A percentile compares a stretch with the other conserved stretches of the same genome.
phyloP scores from a whole-genome alignment of 257 asterid species.

The Ballota nigra region DNA sequence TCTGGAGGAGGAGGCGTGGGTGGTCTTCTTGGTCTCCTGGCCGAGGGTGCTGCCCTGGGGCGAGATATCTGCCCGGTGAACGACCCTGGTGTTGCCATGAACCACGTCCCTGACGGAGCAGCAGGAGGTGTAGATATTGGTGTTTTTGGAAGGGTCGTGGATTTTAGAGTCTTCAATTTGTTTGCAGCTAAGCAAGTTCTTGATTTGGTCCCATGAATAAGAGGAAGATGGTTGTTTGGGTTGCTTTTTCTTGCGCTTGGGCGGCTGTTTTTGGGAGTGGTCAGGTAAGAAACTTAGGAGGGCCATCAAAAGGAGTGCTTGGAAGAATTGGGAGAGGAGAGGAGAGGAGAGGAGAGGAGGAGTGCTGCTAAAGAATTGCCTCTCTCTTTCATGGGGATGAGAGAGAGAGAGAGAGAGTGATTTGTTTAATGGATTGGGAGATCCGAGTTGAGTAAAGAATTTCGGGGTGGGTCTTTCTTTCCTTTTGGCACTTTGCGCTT shows the following conservation, averaged over 20 bases:
- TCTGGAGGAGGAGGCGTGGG: conserved; percentile 42
- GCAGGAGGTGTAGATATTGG: conserved; percentile 41
- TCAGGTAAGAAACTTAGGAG: conserved; percentile 51
- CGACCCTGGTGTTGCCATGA: conserved; percentile 61
- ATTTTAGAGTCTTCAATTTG: conserved; percentile 55
- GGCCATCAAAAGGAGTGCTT: conserved; percentile 59
- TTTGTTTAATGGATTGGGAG: conserved; percentile 59
- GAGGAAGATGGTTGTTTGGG: conserved; percentile 34
- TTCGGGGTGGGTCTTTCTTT: neutral
- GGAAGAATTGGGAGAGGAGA: conserved; percentile 40
- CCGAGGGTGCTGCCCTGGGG: conserved; percentile 57
- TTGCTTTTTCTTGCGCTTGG: conserved; percentile 43
- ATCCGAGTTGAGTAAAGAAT: conserved; percentile 42
- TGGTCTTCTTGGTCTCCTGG: conserved; percentile 55
- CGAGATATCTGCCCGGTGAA: conserved; percentile 74
- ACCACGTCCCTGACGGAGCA: conserved; percentile 66
- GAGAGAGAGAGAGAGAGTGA: conserved; percentile 26
- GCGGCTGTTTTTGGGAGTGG: conserved; percentile 15
- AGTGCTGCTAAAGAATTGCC: conserved; percentile 19
- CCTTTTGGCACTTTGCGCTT: too few species aligned
- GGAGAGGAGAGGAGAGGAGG: too few species aligned
- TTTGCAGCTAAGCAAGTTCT: conserved; percentile 76
- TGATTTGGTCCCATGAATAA: conserved; percentile 90
- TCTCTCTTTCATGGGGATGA: conserved; percentile 43
- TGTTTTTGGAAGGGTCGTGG: conserved; percentile 58